Percentiles rank a stretch among this genome's conserved stretches.
Evolutionary conservation across 805 yeast genomes (phyloP).

Genomic region (Henningerozyma blattae): DNA sequence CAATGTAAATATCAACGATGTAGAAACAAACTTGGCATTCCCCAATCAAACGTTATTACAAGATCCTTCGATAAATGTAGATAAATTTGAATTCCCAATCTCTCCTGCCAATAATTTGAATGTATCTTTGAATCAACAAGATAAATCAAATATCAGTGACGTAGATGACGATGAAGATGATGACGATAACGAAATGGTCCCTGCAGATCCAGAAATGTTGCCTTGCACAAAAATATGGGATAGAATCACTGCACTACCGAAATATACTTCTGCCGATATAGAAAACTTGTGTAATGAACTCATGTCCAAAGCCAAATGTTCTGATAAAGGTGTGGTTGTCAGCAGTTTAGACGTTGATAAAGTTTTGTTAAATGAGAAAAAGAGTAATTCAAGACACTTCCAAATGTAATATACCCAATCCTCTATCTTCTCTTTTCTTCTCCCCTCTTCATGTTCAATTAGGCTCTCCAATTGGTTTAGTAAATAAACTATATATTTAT

Average conservation of each 20-base stretch:
- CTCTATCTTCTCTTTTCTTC: too few relatives aligned
- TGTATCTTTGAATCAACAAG: too few relatives aligned
- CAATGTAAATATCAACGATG: background rate
- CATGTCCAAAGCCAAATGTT: conserved; percentile 86
- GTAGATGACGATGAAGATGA: conserved; percentile 5
- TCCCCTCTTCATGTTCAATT: too few relatives aligned
- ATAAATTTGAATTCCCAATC: too few relatives aligned
- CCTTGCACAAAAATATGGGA: conserved; percentile 94
- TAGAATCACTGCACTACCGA: conserved; percentile 84
- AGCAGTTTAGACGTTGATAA: conserved; percentile 66
- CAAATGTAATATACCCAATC: too few relatives aligned
- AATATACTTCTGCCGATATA: conserved; percentile 83
- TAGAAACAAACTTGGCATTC: conserved; percentile 13
- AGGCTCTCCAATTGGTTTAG: too few relatives aligned
- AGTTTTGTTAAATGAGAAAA: conserved; percentile 18
- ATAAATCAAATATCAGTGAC: too few relatives aligned
- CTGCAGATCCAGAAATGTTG: conserved; percentile 33
- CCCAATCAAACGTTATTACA: conserved; percentile 10
- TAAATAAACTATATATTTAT: too few relatives aligned
- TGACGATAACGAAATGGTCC: conserved; percentile 47
- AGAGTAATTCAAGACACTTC: too few relatives aligned
- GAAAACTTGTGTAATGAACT: conserved; percentile 86
- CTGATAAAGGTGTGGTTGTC: conserved; percentile 86
- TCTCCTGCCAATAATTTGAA: too few relatives aligned
- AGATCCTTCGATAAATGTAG: background rate